These are phyloP conservation scores for Avena atlantica DNA, from an alignment of 176 grass and related monocot genomes.

Conservation along the genomic window DNA sequence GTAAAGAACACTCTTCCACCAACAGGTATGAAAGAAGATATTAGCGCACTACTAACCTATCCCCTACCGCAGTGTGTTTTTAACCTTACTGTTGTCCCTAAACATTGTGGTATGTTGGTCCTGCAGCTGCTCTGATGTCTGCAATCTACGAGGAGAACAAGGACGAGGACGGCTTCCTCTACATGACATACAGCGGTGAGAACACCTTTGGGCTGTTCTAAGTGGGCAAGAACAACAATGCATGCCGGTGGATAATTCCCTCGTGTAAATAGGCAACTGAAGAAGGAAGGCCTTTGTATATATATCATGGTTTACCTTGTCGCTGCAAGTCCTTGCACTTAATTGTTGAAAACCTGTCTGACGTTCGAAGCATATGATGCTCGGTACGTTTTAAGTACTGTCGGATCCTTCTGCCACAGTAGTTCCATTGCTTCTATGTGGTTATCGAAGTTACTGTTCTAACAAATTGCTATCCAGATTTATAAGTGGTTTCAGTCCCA, in stretches of 20 bases:
- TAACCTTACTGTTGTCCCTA: neutral
- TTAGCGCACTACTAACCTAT: neutral
- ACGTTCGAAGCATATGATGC: neutral
- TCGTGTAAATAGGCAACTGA: constrained; percentile 69
- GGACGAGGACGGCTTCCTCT: constrained; percentile 95
- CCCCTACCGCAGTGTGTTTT: neutral
- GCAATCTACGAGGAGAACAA: constrained; percentile 94
- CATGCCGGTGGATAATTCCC: neutral
- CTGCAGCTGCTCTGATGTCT: constrained; percentile 91
- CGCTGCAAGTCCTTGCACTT: neutral
- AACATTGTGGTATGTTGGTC: neutral
- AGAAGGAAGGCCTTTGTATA: constrained; percentile 37
- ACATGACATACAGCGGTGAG: constrained; percentile 96
- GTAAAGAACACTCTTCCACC: constrained; percentile 95
- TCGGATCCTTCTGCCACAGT: neutral
- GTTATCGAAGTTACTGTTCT: neutral
- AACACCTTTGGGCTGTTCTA: constrained; percentile 87
- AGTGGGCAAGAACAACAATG: neutral
- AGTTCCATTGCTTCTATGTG: neutral
- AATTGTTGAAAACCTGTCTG: constrained; percentile 3
- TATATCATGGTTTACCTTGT: constrained; percentile 19
- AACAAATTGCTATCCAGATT: neutral
- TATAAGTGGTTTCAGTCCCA: neutral
- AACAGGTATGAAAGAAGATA: constrained; percentile 63
- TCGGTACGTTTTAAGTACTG: constrained; percentile 22